A percentile compares a stretch with the other conserved stretches of the same genome.
Conservation (phyloP, 2,329 filamentous ascomycete species). For the Scytalidium lignicola region DNA sequence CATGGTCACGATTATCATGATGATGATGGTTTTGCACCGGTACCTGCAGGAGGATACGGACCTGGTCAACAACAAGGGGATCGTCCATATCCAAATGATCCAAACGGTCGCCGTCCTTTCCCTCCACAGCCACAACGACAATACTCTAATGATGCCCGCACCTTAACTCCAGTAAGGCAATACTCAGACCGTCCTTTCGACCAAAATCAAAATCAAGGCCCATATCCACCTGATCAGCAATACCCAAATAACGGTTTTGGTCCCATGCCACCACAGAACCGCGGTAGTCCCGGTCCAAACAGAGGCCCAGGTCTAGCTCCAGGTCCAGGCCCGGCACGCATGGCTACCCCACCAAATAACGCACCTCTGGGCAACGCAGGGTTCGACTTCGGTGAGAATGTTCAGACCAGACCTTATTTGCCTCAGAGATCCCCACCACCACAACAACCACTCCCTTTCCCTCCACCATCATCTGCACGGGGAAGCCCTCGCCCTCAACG, state of each 20-base stretch:
- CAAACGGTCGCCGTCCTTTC: constrained; percentile 11
- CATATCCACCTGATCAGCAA: constrained; percentile 9
- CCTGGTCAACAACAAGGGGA: constrained; percentile 12
- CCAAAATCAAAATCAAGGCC: background rate
- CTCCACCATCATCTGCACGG: background rate
- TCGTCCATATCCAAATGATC: constrained; percentile 16
- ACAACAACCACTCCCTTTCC: background rate
- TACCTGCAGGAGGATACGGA: constrained; percentile 6
- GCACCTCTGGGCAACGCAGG: background rate
- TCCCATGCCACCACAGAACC: background rate
- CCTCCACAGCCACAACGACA: constrained; percentile 15
- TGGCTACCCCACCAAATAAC: background rate
- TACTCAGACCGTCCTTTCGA: constrained; percentile 11
- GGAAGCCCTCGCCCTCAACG: background rate
- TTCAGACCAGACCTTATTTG: background rate
- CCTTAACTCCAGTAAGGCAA: constrained; percentile 17
- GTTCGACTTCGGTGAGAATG: background rate
- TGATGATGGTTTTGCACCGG: constrained; percentile 8
- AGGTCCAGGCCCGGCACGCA: too few relatives aligned
- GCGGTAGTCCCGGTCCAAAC: background rate
- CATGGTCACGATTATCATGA: constrained; percentile 16
- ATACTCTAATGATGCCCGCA: constrained; percentile 19
- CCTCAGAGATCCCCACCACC: background rate
- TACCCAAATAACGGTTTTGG: constrained; percentile 6
- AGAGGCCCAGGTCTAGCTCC: background rate